phyloP scores from a whole-genome alignment of 768 basidiomycete genomes.

The Paxillus involutus region DNA sequence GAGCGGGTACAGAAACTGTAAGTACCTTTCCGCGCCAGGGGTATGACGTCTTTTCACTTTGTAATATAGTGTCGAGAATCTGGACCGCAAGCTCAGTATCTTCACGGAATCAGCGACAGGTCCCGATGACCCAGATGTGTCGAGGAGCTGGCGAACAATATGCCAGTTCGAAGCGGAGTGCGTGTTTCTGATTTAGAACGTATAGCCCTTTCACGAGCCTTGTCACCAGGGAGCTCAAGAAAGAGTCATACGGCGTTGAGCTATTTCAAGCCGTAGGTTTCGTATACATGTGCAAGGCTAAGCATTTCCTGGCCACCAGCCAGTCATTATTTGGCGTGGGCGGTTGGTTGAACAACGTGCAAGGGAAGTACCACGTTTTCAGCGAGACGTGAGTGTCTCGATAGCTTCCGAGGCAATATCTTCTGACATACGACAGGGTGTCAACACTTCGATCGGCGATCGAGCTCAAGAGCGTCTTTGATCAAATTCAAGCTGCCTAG shows the following conservation, averaged over 20 bases:
- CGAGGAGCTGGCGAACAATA: slow-evolving; percentile 72
- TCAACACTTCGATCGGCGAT: slow-evolving; percentile 85
- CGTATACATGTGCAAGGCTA: slow-evolving; percentile 79
- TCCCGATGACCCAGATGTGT: slow-evolving; percentile 66
- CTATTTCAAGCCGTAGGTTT: slow-evolving; percentile 85
- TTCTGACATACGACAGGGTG: slow-evolving; percentile 47
- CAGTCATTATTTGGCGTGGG: slow-evolving; percentile 76
- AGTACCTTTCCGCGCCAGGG: slow-evolving; percentile 1
- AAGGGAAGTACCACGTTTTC: slow-evolving; percentile 90
- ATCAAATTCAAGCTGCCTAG: slow-evolving; percentile 90
- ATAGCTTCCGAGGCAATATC: not conserved
- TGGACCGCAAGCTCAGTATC: slow-evolving; percentile 81
- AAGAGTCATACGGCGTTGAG: slow-evolving; percentile 86
- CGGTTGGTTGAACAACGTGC: slow-evolving; percentile 91
- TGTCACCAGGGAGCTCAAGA: slow-evolving; percentile 65
- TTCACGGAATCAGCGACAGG: slow-evolving; percentile 83
- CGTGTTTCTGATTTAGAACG: slow-evolving; percentile 28
- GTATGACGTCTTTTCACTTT: slow-evolving; percentile 2
- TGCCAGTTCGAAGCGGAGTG: slow-evolving; percentile 82
- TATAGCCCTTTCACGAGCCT: slow-evolving; percentile 3
- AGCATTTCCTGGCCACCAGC: slow-evolving; percentile 77
- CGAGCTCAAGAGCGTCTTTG: slow-evolving; percentile 86
- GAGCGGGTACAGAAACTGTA: slow-evolving; percentile 71
- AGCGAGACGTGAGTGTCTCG: slow-evolving; percentile 77
- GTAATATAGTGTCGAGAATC: slow-evolving; percentile 55